Percentiles rank a stretch among this genome's conserved stretches.
phyloP scores from a whole-genome alignment of 345 rosid species.

The Excoecaria cochinchinensis region DNA sequence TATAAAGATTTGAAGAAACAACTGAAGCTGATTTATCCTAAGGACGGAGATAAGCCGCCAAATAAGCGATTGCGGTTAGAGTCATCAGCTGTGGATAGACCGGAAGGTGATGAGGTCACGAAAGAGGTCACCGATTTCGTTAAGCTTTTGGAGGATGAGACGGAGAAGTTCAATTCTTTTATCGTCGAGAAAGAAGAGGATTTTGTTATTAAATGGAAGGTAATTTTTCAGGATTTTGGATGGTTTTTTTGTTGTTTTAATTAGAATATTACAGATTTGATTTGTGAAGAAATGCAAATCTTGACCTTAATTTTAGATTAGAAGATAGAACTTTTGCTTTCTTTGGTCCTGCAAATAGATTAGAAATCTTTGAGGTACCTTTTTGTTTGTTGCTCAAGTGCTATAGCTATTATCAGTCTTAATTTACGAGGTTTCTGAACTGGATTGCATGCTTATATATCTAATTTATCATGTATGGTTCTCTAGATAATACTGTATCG shows the following conservation, averaged over 20 bases:
- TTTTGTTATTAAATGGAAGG: constrained; percentile 87
- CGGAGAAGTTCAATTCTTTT: constrained; percentile 87
- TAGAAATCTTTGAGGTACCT: too few relatives aligned
- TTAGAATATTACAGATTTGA: not conserved
- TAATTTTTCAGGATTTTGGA: constrained; percentile 10
- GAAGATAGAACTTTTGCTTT: not conserved
- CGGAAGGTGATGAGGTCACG: constrained; percentile 38
- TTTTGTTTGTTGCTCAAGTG: too few relatives aligned
- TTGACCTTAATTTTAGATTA: not conserved
- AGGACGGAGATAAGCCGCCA: constrained; percentile 42
- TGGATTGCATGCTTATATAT: too few relatives aligned
- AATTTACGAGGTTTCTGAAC: too few relatives aligned
- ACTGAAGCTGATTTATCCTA: constrained; percentile 66
- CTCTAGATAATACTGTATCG: not conserved
- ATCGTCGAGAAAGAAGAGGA: constrained; percentile 97
- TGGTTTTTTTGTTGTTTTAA: constrained; percentile 6
- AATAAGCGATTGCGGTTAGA: constrained; percentile 18
- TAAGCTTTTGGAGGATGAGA: constrained; percentile 70
- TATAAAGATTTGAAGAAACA: constrained; percentile 93
- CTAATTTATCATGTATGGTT: not conserved
- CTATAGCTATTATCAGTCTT: too few relatives aligned
- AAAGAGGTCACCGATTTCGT: constrained; percentile 72
- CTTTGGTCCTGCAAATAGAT: not conserved
- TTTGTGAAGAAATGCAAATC: not conserved
- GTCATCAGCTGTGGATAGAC: constrained; percentile 19